Evolutionary conservation across 345 rosid species (phyloP), one percentile per base, ranked within the genome.

Genomic region (Noccaea caerulescens): DNA sequence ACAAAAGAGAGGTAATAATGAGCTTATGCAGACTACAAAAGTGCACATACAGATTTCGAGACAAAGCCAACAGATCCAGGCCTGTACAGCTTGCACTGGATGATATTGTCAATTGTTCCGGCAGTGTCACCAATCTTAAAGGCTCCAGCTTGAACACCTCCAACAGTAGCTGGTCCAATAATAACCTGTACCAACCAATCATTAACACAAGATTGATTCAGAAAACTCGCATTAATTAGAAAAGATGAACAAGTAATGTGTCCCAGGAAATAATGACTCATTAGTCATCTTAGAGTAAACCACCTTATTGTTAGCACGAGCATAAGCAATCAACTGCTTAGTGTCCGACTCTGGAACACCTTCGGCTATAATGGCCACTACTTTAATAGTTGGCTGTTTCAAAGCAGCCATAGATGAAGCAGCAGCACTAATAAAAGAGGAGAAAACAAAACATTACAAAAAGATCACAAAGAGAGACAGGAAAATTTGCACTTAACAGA

Each of bases 91-190:
- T 86, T 93, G 96, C 97, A 85, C 5, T 89, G 84, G 74, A 91
- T 84, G 55, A 91, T 89, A 76, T 93, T 93, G 69, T 91, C 98
- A 55, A 91, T 85, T 65, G 98, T 93, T 80, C 98, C 98, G 39
- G 98, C 97, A 81, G 98, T 93, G 82, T 93, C 98, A 51, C 98
- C 98, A 34, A 93, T 93, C 82, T 91, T 93, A 81, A 93, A 91
- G 60, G 98, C 97, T 72, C 98, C 98, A 74, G 93, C 98, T 84
- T 91, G 97, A 76, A 91, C 76, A 66, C 98, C 98, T 80, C 98
- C 98, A 56, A 93, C 98, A 11, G 98, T 91, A 69, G 98, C 98
- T 14, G 98, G 98, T 65, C 98, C 98, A 62, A 93, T 87, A 71
- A 93, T 92, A 86, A 93, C 98, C 98, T 93, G 79, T 13, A 53